These are phyloP conservation scores for Cytospora mali DNA, from an alignment of 2,329 filamentous ascomycete genomes.

Conservation along the genomic window DNA sequence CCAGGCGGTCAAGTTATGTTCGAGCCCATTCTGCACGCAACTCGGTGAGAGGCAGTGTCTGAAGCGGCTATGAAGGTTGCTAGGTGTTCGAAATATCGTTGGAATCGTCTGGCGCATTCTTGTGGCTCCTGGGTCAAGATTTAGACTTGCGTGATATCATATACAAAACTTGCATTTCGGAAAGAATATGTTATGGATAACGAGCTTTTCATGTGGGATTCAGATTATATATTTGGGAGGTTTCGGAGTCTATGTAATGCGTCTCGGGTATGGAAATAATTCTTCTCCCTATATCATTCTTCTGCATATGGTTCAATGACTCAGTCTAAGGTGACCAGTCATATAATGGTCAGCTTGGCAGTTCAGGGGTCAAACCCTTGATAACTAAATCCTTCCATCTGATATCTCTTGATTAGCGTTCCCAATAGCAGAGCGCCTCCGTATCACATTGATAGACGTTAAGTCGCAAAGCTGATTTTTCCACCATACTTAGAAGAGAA, in stretches of 20 bases:
- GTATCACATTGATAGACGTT: background rate
- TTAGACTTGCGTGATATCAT: background rate
- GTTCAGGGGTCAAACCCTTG: background rate
- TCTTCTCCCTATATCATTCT: background rate
- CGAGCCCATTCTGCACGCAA: background rate
- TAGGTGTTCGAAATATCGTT: background rate
- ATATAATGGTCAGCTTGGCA: background rate
- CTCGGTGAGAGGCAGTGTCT: no score
- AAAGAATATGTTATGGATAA: background rate
- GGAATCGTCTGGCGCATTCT: background rate
- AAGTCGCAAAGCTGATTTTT: background rate
- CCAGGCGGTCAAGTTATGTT: conserved; percentile 4
- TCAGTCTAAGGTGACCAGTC: background rate
- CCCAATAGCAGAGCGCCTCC: background rate
- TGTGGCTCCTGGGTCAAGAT: background rate
- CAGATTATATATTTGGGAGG: no score
- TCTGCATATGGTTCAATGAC: background rate
- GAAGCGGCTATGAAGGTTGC: background rate
- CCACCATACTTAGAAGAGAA: background rate
- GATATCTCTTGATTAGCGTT: background rate
- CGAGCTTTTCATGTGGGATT: no score
- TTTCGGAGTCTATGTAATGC: background rate
- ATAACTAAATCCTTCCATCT: background rate
- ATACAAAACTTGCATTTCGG: background rate
- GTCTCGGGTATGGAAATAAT: background rate